phyloP scores from a whole-genome alignment of 441 rosid species.

The Lagerstroemia fauriei region DNA sequence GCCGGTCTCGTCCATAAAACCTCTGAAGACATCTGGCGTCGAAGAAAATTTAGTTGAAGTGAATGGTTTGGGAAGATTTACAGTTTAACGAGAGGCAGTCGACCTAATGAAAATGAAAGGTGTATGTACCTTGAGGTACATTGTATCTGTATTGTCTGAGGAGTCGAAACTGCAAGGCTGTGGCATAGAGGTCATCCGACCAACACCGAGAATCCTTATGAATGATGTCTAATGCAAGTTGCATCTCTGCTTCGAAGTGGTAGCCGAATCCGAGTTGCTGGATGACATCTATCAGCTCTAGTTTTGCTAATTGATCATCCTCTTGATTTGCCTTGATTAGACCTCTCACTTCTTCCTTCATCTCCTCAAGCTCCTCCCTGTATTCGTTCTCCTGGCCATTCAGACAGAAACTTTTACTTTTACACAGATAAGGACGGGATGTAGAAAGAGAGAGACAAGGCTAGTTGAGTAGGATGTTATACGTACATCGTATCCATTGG shows the following conservation, averaged over 20 bases:
- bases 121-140: neutral
- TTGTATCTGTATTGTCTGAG: conserved; percentile 30
- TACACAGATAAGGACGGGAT: too few species aligned
- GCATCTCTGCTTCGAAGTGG: conserved; percentile 37
- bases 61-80: too few species aligned
- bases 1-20: conserved; percentile 26
- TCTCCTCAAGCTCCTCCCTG: conserved; percentile 13
- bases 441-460: too few species aligned
- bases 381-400: conserved; percentile 23
- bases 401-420: too few species aligned
- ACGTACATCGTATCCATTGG: too few species aligned
- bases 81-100: neutral
- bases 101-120: neutral
- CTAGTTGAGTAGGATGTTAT: too few species aligned
- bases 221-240: conserved; percentile 3
- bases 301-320: neutral
- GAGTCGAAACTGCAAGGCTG: conserved; percentile 36
- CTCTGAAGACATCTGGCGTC: conserved; percentile 23
- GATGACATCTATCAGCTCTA: conserved; percentile 34
- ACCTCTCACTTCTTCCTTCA: conserved; percentile 30
- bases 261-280: conserved; percentile 38
- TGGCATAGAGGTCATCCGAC: conserved; percentile 17
- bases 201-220: neutral
- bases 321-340: neutral
- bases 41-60: too few species aligned